These are phyloP conservation scores for Anthoceros angustus DNA, from an alignment of 225 moss, liverwort and hornwort genomes.

Conservation along the genomic window DNA sequence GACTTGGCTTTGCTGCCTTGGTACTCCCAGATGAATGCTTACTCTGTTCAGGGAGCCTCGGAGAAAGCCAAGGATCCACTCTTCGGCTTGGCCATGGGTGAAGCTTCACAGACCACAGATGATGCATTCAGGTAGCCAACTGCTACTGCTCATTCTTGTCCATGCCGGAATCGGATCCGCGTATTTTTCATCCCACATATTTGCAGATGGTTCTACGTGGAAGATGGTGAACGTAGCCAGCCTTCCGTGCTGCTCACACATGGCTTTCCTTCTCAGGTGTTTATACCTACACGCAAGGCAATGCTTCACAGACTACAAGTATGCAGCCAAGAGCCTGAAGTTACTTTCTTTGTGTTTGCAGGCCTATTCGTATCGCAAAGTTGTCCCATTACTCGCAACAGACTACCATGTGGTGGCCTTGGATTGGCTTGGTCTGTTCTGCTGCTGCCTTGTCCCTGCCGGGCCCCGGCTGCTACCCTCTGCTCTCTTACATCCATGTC, in stretches of 20 bases:
- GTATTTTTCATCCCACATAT: constrained; percentile 1
- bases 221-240: constrained; percentile 80
- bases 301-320: too few relatives aligned
- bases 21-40: constrained; percentile 56
- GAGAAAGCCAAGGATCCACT: constrained; percentile 85
- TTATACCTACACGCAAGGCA: too few relatives aligned
- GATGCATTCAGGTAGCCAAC: constrained; percentile 71
- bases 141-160: too few relatives aligned
- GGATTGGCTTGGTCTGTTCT: constrained; percentile 52
- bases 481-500: background rate
- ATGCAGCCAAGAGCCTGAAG: too few relatives aligned
- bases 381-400: constrained; percentile 48
- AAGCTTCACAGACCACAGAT: constrained; percentile 65
- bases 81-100: constrained; percentile 90
- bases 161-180: too few relatives aligned
- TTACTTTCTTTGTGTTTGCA: constrained; percentile 27
- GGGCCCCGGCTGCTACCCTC: background rate
- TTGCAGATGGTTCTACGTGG: constrained; percentile 83
- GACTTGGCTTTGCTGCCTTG: background rate
- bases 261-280: constrained; percentile 95
- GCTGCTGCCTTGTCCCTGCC: background rate
- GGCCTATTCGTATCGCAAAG: constrained; percentile 82
- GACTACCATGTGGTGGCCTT: constrained; percentile 88
- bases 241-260: constrained; percentile 70
- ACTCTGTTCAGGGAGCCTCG: constrained; percentile 82